Evolutionary conservation across 768 basidiomycete genomes (phyloP).

Genomic region (Exidia glandulosa): DNA sequence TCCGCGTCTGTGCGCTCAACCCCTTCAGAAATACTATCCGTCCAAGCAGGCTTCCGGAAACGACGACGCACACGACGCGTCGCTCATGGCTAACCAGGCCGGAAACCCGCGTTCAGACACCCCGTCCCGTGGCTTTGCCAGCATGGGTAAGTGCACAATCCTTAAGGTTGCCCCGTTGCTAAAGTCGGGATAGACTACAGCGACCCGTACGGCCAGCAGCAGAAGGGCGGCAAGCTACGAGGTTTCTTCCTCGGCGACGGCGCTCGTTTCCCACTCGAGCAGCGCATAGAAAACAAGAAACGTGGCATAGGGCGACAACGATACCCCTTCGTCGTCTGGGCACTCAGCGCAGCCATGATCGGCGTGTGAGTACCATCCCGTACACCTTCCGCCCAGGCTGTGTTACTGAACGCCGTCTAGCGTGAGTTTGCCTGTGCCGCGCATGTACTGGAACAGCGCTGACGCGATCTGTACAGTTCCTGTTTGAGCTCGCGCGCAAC

Average conservation of each 20-base stretch:
- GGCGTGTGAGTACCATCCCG: conserved; percentile 14
- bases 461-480: conserved; percentile 55
- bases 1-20: not conserved
- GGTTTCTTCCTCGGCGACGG: conserved; percentile 4
- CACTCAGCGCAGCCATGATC: conserved; percentile 22
- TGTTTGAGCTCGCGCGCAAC: conserved; percentile 80
- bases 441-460: not conserved
- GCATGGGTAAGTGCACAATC: not conserved
- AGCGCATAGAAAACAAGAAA: conserved; percentile 82
- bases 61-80: conserved; percentile 16
- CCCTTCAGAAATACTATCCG: conserved; percentile 7
- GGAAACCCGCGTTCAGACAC: conserved; percentile 29
- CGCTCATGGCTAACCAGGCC: conserved; percentile 39
- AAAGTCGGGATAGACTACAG: conserved; percentile 43
- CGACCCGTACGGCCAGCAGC: conserved; percentile 32
- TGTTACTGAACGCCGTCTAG: conserved; percentile 2
- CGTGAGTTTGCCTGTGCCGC: conserved; percentile 29
- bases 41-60: conserved; percentile 5
- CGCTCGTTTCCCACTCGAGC: conserved; percentile 52
- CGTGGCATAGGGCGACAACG: conserved; percentile 74
- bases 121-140: conserved; percentile 43
- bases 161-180: not conserved
- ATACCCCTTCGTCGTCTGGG: conserved; percentile 50
- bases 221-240: conserved; percentile 31
- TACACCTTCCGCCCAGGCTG: conserved; percentile 4